These are phyloP conservation scores for Fusarium duplospermum DNA, from an alignment of 2,329 filamentous ascomycete species.

Conservation along the genomic window DNA sequence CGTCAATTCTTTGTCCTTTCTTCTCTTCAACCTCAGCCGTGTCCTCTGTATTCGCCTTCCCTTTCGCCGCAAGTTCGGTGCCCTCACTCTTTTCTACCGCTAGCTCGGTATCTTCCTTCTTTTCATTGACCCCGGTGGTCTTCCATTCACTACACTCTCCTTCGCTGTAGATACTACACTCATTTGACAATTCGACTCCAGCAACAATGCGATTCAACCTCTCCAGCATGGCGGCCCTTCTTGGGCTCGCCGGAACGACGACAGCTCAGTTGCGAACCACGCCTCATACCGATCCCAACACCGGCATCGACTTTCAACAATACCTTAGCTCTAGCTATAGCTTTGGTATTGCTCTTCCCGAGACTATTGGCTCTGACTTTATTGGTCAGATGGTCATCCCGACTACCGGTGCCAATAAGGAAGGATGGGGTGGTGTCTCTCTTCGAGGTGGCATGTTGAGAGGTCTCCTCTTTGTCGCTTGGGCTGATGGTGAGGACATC, in stretches of 20 bases:
- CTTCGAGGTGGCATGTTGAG: slow-evolving; percentile 60
- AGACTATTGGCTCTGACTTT: slow-evolving; percentile 61
- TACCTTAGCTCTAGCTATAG: slow-evolving; percentile 53
- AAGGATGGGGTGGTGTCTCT: slow-evolving; percentile 60
- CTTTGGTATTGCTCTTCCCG: slow-evolving; percentile 64
- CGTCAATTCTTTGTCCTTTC: neutral
- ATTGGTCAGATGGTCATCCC: slow-evolving; percentile 64
- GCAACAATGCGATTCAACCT: slow-evolving; percentile 33
- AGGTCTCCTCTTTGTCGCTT: slow-evolving; percentile 61
- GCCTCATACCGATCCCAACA: slow-evolving; percentile 55
- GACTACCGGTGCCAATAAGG: slow-evolving; percentile 43
- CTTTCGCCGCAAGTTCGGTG: slow-evolving; percentile 30
- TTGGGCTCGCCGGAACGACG: slow-evolving; percentile 35
- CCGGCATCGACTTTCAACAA: slow-evolving; percentile 58
- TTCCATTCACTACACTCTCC: slow-evolving; percentile 22
- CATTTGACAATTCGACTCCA: neutral
- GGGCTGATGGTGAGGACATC: slow-evolving; percentile 59
- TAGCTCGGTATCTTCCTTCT: slow-evolving; percentile 27
- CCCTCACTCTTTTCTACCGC: slow-evolving; percentile 14
- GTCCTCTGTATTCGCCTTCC: slow-evolving; percentile 22
- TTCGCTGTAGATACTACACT: slow-evolving; percentile 14
- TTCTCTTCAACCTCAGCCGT: slow-evolving; percentile 12
- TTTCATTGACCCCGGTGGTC: slow-evolving; percentile 38
- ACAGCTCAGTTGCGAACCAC: slow-evolving; percentile 35
- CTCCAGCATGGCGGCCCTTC: slow-evolving; percentile 28